Evolutionary conservation across 352 stramenopile species (phyloP).

Genomic region (Globisporangium takayamanum): DNA sequence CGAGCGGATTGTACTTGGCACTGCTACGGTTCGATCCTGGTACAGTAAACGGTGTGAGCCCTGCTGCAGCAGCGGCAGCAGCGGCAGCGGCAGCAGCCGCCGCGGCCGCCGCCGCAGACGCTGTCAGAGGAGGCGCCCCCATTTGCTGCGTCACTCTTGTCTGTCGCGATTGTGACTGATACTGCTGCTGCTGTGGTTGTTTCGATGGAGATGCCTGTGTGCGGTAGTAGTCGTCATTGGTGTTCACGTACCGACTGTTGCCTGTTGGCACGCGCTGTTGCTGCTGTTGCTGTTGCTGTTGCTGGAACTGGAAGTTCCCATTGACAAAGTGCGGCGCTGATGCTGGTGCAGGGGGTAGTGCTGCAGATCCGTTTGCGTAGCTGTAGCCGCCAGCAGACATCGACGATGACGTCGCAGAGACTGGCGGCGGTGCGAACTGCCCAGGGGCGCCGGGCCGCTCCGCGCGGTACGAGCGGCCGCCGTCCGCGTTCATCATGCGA

Average conservation of each 20-base stretch:
- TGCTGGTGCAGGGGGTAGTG: slow-evolving; percentile 5
- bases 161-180: slow-evolving; percentile 3
- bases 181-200: slow-evolving; percentile 12
- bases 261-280: slow-evolving; percentile 4
- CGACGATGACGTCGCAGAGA: slow-evolving; percentile 1
- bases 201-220: slow-evolving; percentile 8
- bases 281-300: slow-evolving; percentile 8
- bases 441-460: neutral
- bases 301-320: slow-evolving; percentile 14
- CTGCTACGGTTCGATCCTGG: neutral
- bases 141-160: slow-evolving; percentile 1
- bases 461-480: slow-evolving; percentile 5
- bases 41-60: neutral
- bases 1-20: slow-evolving; percentile 12
- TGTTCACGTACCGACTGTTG: slow-evolving; percentile 6
- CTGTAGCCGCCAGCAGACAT: neutral
- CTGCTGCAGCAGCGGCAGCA: slow-evolving; percentile 6
- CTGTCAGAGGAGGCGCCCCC: neutral
- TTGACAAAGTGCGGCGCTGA: slow-evolving; percentile 13
- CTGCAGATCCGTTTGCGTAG: neutral
- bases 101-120: slow-evolving; percentile 8
- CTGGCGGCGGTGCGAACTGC: neutral
- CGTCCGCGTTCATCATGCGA: slow-evolving; percentile 9
- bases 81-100: slow-evolving; percentile 11
- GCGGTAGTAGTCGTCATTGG: slow-evolving; percentile 9